A percentile compares a stretch with the other conserved stretches of the same genome.
Conservation (phyloP, 805 yeast genomes). For the Saturnispora galanensis region DNA sequence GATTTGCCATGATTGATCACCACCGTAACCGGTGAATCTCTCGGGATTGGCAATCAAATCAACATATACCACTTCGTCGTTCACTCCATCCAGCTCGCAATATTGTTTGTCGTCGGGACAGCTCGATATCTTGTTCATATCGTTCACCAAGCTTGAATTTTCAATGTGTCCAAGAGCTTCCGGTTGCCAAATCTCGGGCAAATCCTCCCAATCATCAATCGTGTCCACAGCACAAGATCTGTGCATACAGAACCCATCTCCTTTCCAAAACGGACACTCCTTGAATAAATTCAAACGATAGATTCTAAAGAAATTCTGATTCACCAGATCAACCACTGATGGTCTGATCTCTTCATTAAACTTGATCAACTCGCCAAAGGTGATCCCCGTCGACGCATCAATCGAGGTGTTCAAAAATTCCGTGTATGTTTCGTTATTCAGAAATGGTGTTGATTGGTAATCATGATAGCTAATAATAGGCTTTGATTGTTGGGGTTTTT, state of each 20-base stretch:
- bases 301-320: slow-evolving; percentile 76
- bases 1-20: slow-evolving; percentile 81
- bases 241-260: slow-evolving; percentile 74
- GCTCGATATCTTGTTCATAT: slow-evolving; percentile 18
- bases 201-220: slow-evolving; percentile 59
- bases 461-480: slow-evolving; percentile 22
- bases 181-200: slow-evolving; percentile 67
- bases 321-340: slow-evolving; percentile 45
- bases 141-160: slow-evolving; percentile 27
- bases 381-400: slow-evolving; percentile 24
- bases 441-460: slow-evolving; percentile 25
- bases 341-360: slow-evolving; percentile 47
- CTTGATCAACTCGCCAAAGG: slow-evolving; percentile 38
- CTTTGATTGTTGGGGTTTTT: slow-evolving; percentile 13
- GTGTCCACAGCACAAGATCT: slow-evolving; percentile 86
- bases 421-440: slow-evolving; percentile 12
- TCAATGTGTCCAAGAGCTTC: slow-evolving; percentile 52
- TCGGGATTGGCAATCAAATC: slow-evolving; percentile 86
- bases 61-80: slow-evolving; percentile 69
- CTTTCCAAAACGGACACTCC: slow-evolving; percentile 81
- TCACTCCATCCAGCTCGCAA: slow-evolving; percentile 52
- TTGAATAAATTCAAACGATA: slow-evolving; percentile 77
- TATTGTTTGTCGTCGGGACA: slow-evolving; percentile 35
- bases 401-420: slow-evolving; percentile 17
- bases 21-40: slow-evolving; percentile 93